Conservation (phyloP, 2,329 filamentous ascomycete species). For the Aspergillus viridinutans region DNA sequence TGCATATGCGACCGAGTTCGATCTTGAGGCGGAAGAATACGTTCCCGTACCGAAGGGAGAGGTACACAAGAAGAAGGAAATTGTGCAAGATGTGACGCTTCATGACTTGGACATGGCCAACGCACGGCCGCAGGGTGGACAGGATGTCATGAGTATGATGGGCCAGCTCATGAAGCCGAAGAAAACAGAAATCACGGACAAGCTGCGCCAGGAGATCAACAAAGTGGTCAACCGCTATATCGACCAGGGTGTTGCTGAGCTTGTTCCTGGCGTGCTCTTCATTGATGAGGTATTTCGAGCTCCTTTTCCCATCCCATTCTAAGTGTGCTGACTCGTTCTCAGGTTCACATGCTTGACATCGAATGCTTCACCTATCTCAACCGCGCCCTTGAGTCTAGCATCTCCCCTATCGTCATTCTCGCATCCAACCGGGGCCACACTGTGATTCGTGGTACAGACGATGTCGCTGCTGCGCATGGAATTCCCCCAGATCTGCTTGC, state of each 20-base stretch:
- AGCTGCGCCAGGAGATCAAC: slow-evolving; percentile 92
- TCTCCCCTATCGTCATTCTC: slow-evolving; percentile 94
- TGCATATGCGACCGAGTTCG: slow-evolving; percentile 96
- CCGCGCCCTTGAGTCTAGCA: slow-evolving; percentile 89
- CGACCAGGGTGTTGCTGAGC: slow-evolving; percentile 93
- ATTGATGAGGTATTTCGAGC: slow-evolving; percentile 76
- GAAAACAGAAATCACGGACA: slow-evolving; percentile 99
- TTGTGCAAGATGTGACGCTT: slow-evolving; percentile 95
- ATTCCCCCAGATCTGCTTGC: slow-evolving; percentile 90
- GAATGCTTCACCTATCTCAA: slow-evolving; percentile 99
- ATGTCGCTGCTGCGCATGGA: slow-evolving; percentile 80
- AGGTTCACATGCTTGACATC: slow-evolving; percentile 99
- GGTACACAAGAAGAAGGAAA: slow-evolving; percentile 99
- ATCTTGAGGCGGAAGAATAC: slow-evolving; percentile 97
- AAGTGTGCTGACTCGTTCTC: slow-evolving; percentile 10
- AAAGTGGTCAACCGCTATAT: slow-evolving; percentile 99
- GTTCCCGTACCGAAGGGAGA: slow-evolving; percentile 98
- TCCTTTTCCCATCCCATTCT: slow-evolving; percentile 16
- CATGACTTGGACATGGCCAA: slow-evolving; percentile 97
- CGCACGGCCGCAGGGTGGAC: slow-evolving; percentile 87
- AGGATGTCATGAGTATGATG: slow-evolving; percentile 99
- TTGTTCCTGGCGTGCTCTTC: slow-evolving; percentile 96
- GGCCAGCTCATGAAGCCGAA: slow-evolving; percentile 99
- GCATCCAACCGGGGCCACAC: slow-evolving; percentile 95
- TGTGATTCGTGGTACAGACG: slow-evolving; percentile 80